Conservation (phyloP, 176 grass and related monocot genomes). For the Aegilops umbellulata region DNA sequence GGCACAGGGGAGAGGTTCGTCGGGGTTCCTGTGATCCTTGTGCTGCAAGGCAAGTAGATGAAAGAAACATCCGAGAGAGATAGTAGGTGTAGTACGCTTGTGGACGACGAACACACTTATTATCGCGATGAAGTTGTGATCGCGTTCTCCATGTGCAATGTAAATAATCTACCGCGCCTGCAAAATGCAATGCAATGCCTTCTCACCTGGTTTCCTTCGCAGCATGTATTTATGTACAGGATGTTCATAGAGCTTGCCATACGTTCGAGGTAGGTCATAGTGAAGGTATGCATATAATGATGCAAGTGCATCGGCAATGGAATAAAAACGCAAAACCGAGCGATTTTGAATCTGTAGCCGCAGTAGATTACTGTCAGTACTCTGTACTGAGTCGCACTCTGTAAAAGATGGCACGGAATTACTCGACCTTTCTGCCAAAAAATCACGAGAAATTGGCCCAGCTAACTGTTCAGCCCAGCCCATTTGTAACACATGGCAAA, state of each 20-base stretch:
- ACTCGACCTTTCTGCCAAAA: no score
- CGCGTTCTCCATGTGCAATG: neutral
- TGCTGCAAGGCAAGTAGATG: slow-evolving; percentile 7
- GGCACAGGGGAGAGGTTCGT: slow-evolving; percentile 71
- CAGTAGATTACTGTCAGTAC: no score
- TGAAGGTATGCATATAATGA: neutral
- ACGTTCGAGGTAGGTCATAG: no score
- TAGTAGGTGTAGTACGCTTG: slow-evolving; percentile 16
- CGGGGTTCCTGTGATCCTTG: slow-evolving; percentile 80
- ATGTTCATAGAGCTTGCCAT: neutral
- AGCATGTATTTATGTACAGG: neutral
- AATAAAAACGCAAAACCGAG: no score
- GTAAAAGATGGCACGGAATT: neutral
- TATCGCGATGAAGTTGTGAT: neutral
- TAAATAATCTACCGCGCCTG: slow-evolving; percentile 21
- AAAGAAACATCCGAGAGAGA: neutral
- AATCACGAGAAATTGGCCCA: neutral
- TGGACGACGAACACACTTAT: slow-evolving; percentile 5
- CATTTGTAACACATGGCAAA: neutral
- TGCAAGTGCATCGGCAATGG: neutral
- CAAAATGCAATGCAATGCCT: neutral
- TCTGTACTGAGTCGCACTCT: neutral
- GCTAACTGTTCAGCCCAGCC: neutral
- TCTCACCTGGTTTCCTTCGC: neutral
- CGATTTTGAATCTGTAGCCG: no score